A percentile compares a stretch with the other conserved stretches of the same genome.
phyloP scores from a whole-genome alignment of 495 filamentous ascomycete genomes.

The Chaetomium cochliodes region DNA sequence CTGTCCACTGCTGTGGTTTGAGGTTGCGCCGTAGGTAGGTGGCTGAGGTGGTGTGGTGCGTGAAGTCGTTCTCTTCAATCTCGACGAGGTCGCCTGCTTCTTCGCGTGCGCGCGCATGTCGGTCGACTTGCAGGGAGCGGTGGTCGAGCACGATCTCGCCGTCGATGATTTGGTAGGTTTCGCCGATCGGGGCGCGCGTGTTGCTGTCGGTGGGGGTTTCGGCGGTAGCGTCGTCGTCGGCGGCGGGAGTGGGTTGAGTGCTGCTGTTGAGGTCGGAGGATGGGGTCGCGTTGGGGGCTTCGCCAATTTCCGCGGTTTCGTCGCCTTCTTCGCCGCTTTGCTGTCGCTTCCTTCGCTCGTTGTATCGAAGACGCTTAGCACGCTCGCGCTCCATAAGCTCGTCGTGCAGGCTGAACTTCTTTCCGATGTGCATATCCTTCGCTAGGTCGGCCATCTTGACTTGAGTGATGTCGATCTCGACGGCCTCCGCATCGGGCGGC shows the following conservation, averaged over 20 bases:
- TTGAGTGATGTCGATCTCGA: constrained; percentile 64
- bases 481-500: constrained; percentile 72
- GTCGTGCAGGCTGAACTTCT: constrained; percentile 69
- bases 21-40: constrained; percentile 69
- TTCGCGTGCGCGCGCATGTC: constrained; percentile 65
- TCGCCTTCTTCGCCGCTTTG: constrained; percentile 22
- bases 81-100: constrained; percentile 59
- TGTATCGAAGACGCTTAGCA: constrained; percentile 42
- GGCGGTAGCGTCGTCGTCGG: constrained; percentile 4
- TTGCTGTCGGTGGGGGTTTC: constrained; percentile 12
- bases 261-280: constrained; percentile 7
- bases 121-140: constrained; percentile 72
- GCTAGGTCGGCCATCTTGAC: constrained; percentile 83
- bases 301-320: constrained; percentile 5
- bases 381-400: constrained; percentile 52
- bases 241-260: background rate
- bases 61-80: constrained; percentile 81
- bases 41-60: constrained; percentile 67
- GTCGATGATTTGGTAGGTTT: constrained; percentile 62
- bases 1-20: constrained; percentile 68
- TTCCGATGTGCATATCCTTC: constrained; percentile 72
- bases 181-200: constrained; percentile 24
- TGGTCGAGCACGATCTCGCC: constrained; percentile 81
- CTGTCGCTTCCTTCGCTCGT: constrained; percentile 35
- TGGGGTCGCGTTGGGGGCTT: constrained; percentile 15